Percentiles rank a stretch among this genome's conserved stretches.
These are phyloP conservation scores for Capsicum baccatum DNA, from an alignment of 257 asterid species.

Conservation along the genomic window DNA sequence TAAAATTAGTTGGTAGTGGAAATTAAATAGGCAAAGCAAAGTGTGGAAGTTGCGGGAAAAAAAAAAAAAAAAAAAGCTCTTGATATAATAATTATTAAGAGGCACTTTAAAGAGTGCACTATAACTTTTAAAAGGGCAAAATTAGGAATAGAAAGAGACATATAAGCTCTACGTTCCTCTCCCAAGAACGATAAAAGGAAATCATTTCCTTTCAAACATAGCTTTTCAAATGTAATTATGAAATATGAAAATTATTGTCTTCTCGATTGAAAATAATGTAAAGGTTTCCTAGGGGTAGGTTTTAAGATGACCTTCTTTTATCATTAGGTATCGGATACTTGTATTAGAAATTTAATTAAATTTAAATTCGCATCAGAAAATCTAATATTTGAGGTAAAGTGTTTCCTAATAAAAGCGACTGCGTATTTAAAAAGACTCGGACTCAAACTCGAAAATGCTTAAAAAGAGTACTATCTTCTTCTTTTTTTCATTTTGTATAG, in stretches of 20 bases:
- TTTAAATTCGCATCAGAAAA: no score
- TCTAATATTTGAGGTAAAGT: no score
- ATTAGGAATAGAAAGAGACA: slow-evolving; percentile 18
- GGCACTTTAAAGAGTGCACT: slow-evolving; percentile 26
- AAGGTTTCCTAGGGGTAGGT: neutral
- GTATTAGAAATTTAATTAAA: no score
- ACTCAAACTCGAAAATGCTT: no score
- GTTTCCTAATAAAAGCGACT: no score
- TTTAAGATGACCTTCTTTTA: neutral
- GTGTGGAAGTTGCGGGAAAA: slow-evolving; percentile 10
- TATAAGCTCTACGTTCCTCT: slow-evolving; percentile 8
- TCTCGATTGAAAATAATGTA: slow-evolving; percentile 6
- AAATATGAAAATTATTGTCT: neutral
- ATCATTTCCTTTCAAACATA: neutral
- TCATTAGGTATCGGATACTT: no score
- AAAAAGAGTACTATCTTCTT: no score
- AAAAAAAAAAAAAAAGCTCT: slow-evolving; percentile 14
- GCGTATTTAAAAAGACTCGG: no score
- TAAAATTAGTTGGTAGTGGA: slow-evolving; percentile 26
- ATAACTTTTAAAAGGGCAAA: slow-evolving; percentile 2
- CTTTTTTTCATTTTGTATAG: neutral
- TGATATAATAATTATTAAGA: neutral
- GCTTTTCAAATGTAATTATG: slow-evolving; percentile 23
- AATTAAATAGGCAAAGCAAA: slow-evolving; percentile 28
- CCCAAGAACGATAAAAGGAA: neutral